Base-by-base conservation (phyloP, 495 filamentous ascomycete species). In the Talaromyces borbonicus region DNA sequence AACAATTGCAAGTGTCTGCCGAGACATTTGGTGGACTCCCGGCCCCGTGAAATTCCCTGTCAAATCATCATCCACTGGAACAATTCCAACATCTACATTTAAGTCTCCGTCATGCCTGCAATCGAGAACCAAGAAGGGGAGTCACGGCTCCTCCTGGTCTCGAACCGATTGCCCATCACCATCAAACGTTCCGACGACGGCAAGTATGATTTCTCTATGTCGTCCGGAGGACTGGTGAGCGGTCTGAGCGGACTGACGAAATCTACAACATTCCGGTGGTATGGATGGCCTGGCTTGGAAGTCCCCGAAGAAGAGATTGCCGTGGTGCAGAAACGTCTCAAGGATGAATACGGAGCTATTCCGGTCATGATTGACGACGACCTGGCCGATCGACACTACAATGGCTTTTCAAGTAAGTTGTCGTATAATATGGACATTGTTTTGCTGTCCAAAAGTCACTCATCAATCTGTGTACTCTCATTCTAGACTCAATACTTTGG, bases 401-500 rank as follows among this genome's bases (percentile, higher is more conserved):
- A 86, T 49, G 82, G 82, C 11, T 86, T 86, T 54, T 74, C 79
- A 7, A 85, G 84, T 88, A 68, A 52, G 76, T 64, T 39, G 24
- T 9, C 14, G 6, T 5, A n/a, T n/a, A 8, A 4, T 9, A 2
- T 23, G 26, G 31, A 39, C 18, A 24, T 52, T 8, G 29, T n/a
- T 16, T 25, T 3, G 23, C 31, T 39, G 25, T n/a, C n/a, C n/a
- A n/a, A n/a, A n/a, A n/a, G n/a, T n/a, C n/a, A n/a, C n/a, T n/a
- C n/a, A n/a, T n/a, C n/a, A n/a, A 23, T 18, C 26, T 35, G 29
- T 9, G 25, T 27, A 40, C 14, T 33, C 16, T 49, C 5, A 11
- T n/a, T n/a, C n/a, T 54, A 89, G 87, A 93, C 58, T 85, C 83
- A 1, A 90, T 90, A 53, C 74, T 93, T 11, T 93, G 87, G 87